A percentile compares a stretch with the other conserved stretches of the same genome.
Evolutionary conservation across 73 alveolate species (phyloP).

Genomic region (Blepharisma japonicum): DNA sequence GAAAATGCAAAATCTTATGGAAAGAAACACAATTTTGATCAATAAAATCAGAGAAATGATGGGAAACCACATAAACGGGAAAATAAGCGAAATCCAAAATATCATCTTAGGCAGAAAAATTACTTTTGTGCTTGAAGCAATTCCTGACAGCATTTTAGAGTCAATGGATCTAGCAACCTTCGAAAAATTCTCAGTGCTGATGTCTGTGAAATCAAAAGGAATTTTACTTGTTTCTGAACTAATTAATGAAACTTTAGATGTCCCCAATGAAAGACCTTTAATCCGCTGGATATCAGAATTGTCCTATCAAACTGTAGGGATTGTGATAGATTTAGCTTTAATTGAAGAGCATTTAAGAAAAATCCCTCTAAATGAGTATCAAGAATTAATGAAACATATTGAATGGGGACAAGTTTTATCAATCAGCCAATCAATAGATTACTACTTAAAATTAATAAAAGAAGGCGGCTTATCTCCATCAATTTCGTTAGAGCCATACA

Average conservation of each 20-base stretch:
- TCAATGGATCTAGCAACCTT: neutral
- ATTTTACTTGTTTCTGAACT: neutral
- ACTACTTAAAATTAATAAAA: neutral
- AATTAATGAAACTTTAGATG: neutral
- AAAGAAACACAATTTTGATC: neutral
- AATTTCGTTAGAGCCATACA: neutral
- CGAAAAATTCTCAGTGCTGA: neutral
- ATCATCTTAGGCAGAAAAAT: neutral
- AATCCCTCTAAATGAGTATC: neutral
- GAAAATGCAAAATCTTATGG: constrained; percentile 23
- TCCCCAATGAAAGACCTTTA: neutral
- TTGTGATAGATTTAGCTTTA: neutral
- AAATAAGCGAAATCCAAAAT: neutral
- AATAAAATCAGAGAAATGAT: constrained; percentile 27
- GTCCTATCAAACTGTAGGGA: neutral
- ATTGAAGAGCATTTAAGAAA: constrained; percentile 20
- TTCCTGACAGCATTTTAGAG: neutral
- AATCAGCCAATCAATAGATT: neutral
- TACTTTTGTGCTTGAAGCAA: neutral
- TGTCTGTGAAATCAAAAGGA: neutral
- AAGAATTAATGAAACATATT: constrained; percentile 16
- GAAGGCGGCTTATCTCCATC: constrained; percentile 21
- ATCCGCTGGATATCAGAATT: constrained; percentile 1
- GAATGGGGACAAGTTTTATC: constrained; percentile 28
- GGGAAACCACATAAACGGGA: constrained; percentile 21